Base-by-base conservation (phyloP, 345 rosid genomes). In the Hypericum perforatum region DNA sequence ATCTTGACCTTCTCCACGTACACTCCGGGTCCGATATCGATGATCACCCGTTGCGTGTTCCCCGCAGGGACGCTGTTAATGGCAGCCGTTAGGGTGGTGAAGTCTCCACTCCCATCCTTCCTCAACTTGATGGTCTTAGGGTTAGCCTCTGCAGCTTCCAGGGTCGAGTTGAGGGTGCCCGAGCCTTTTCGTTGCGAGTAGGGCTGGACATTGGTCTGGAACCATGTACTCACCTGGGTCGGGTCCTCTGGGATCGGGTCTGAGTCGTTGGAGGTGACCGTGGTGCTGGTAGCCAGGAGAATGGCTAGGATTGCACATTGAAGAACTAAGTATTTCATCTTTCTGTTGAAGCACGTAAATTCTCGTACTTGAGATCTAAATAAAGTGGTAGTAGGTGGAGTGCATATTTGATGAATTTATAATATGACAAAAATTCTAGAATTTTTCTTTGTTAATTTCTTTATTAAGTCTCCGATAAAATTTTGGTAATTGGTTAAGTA, bases 1-100 rank as follows among this genome's bases (percentile, higher is more conserved):
- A 86, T 61, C 49, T 49, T 77, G 45, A 86, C 44, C 43, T 80
- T 86, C 75, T 85, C 94, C 9, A 4, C 13, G 57, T 82, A 82
- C 7, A 16, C 63, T 8, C 94, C 94, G 0, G 53, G 62, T 6
- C 73, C 85, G 12, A 86, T 73, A 13, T 61, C 67, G 11, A 85
- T 45, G 45, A 82, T 72, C 41, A 85, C 83, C 0, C 90, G 74
- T 51, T 60, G 62, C 40, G 7, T 71, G 46, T 85, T 85, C 36
- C 64, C 70, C 9, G 32, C 36, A 0, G 78, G 81, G 16, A 84
- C 51, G 42, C 76, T 77, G 5, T 62, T 49, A 13, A 84, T 56
- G 16, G 96, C 96, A 9, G 66, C 86, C 4, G 55, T 62, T 42
- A 86, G 16, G 0, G 74, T 82, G 49, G 59, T 64, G 67, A 75